phyloP scores from a whole-genome alignment of 2,329 filamentous ascomycete genomes.

The Dendrostoma leiphaemia region DNA sequence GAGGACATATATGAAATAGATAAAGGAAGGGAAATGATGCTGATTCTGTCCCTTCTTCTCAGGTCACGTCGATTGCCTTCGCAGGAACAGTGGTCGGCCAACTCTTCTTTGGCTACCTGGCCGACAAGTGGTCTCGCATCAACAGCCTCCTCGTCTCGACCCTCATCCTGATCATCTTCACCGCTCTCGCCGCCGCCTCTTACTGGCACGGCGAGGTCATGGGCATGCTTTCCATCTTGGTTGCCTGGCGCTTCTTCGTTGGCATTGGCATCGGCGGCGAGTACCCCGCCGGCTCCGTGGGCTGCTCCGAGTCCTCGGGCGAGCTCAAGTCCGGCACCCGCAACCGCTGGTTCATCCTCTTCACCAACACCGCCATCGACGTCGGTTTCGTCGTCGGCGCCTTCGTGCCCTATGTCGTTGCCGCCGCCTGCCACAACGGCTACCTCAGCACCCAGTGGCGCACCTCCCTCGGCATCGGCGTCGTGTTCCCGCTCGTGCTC shows the following conservation, averaged over 20 bases:
- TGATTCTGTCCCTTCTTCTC: neutral
- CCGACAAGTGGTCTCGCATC: conserved; percentile 81
- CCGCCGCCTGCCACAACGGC: conserved; percentile 53
- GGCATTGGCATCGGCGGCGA: conserved; percentile 77
- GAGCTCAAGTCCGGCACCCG: conserved; percentile 77
- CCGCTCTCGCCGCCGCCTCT: conserved; percentile 72
- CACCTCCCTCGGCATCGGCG: conserved; percentile 72
- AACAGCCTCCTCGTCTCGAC: conserved; percentile 81
- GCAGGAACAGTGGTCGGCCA: conserved; percentile 83
- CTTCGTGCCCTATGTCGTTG: conserved; percentile 40
- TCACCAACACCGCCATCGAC: conserved; percentile 87
- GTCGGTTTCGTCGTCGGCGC: conserved; percentile 72
- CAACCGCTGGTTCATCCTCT: conserved; percentile 90
- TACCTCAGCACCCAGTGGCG: conserved; percentile 72
- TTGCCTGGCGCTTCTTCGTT: conserved; percentile 68
- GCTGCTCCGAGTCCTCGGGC: conserved; percentile 78
- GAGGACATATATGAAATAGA: no score
- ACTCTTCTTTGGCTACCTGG: conserved; percentile 75
- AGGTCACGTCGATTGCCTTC: conserved; percentile 74
- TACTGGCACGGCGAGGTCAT: conserved; percentile 68
- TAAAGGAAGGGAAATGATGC: no score
- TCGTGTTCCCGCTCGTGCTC: conserved; percentile 72
- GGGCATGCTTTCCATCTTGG: conserved; percentile 36
- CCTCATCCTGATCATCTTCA: conserved; percentile 80
- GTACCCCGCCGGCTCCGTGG: conserved; percentile 81